Percentiles rank a stretch among this genome's conserved stretches.
Evolutionary conservation across 192 early-diverging fungal species (phyloP).

Genomic region (Dispira parvispora): DNA sequence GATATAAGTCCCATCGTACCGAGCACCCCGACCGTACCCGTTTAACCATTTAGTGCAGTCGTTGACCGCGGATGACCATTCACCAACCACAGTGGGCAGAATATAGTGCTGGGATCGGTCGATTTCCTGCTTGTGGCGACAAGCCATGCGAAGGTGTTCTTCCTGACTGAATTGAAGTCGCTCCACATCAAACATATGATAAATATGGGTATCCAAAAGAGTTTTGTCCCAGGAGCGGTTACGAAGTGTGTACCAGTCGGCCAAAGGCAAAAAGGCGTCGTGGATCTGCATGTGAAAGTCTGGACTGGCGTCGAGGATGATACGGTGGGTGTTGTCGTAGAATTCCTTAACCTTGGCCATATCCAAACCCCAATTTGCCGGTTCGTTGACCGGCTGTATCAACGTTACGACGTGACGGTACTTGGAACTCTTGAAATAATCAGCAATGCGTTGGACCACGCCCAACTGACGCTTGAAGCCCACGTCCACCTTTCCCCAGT

Average conservation of each 20-base stretch:
- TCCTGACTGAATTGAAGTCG: slow-evolving; percentile 19
- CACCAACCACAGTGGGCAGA: slow-evolving; percentile 45
- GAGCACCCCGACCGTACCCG: slow-evolving; percentile 35
- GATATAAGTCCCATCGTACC: slow-evolving; percentile 43
- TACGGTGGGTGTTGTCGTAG: slow-evolving; percentile 23
- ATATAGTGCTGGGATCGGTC: slow-evolving; percentile 23
- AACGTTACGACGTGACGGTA: slow-evolving; percentile 21
- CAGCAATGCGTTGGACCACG: slow-evolving; percentile 31
- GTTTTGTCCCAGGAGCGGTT: slow-evolving; percentile 24
- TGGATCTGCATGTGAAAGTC: slow-evolving; percentile 19
- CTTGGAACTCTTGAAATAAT: slow-evolving; percentile 29
- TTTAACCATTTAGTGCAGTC: slow-evolving; percentile 42
- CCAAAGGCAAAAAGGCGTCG: slow-evolving; percentile 26
- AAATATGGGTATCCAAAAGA: slow-evolving; percentile 31
- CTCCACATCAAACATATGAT: slow-evolving; percentile 31
- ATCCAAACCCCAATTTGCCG: slow-evolving; percentile 25
- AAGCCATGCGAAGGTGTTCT: slow-evolving; percentile 22
- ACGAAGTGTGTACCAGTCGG: slow-evolving; percentile 21
- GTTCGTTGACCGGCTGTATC: slow-evolving; percentile 29
- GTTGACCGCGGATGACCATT: slow-evolving; percentile 50
- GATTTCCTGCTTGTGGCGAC: slow-evolving; percentile 20
- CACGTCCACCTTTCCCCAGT: slow-evolving; percentile 24
- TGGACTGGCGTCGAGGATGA: slow-evolving; percentile 7
- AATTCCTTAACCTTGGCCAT: slow-evolving; percentile 20
- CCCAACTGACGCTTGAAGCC: slow-evolving; percentile 33